Evolutionary conservation across 805 yeast species (phyloP).

Genomic region (Yamadazyma endophytica): DNA sequence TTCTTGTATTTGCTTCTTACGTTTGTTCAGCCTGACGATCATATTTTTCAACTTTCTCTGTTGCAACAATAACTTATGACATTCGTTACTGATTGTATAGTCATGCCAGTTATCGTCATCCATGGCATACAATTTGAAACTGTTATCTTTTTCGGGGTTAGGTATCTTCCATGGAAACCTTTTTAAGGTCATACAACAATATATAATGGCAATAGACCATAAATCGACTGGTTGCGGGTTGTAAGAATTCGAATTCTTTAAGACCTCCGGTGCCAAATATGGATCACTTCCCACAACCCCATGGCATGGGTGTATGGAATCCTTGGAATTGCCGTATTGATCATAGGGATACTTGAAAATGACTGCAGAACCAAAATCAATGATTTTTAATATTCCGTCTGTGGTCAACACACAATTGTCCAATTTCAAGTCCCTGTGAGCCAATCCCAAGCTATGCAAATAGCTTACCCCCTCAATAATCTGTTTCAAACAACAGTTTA

Average conservation of each 20-base stretch:
- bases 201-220: constrained; percentile 89
- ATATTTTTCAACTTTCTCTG: constrained; percentile 54
- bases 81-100: constrained; percentile 64
- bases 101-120: constrained; percentile 80
- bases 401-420: constrained; percentile 87
- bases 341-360: constrained; percentile 85
- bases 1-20: constrained; percentile 24
- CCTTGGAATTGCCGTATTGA: constrained; percentile 42
- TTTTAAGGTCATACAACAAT: constrained; percentile 87
- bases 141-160: constrained; percentile 63
- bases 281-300: constrained; percentile 88
- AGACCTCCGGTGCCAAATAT: constrained; percentile 87
- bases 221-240: constrained; percentile 93
- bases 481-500: constrained; percentile 87
- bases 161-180: constrained; percentile 97
- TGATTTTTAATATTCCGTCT: constrained; percentile 82
- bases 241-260: constrained; percentile 53
- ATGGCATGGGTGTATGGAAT: constrained; percentile 64
- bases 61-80: constrained; percentile 60
- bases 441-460: constrained; percentile 78
- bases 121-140: constrained; percentile 78
- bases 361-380: constrained; percentile 92
- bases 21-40: constrained; percentile 39
- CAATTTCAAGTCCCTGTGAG: constrained; percentile 87
- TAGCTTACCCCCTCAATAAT: constrained; percentile 76